Evolutionary conservation across 2,329 filamentous ascomycete species (phyloP).

Genomic region (Neodidymelliopsis sp.): DNA sequence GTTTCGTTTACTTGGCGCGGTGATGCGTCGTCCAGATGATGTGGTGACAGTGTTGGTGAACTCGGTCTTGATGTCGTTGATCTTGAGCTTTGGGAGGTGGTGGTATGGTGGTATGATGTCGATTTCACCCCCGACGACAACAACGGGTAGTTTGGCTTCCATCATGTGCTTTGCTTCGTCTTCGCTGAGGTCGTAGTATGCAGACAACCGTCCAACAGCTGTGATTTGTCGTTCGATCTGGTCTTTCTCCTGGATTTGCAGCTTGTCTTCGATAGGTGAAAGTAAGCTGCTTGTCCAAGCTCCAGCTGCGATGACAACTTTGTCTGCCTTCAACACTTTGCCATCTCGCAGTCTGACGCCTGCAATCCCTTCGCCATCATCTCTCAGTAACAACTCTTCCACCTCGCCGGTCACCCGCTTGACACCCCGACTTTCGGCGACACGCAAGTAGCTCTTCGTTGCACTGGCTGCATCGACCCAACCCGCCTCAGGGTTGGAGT

Average conservation of each 20-base stretch:
- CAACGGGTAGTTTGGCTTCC: constrained; percentile 62
- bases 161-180: constrained; percentile 53
- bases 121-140: constrained; percentile 57
- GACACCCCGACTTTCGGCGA: constrained; percentile 56
- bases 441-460: constrained; percentile 54
- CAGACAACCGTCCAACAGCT: constrained; percentile 67
- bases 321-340: constrained; percentile 57
- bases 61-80: constrained; percentile 64
- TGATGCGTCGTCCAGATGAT: constrained; percentile 60
- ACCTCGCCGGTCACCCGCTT: constrained; percentile 55
- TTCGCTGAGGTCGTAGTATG: constrained; percentile 62
- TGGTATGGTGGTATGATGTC: constrained; percentile 60
- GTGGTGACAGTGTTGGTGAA: constrained; percentile 63
- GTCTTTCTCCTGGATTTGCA: constrained; percentile 54
- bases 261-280: constrained; percentile 56
- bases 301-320: constrained; percentile 63
- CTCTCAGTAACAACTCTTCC: constrained; percentile 52
- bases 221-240: constrained; percentile 61
- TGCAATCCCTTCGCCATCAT: constrained; percentile 32
- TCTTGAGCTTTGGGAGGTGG: constrained; percentile 61
- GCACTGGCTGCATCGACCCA: constrained; percentile 62
- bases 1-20: constrained; percentile 56
- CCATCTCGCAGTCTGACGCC: constrained; percentile 62
- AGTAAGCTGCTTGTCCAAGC: constrained; percentile 65
- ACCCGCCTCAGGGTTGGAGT: constrained; percentile 60